Conservation (phyloP, 1,284 basidiomycete species). For the Inonotus obliquus region DNA sequence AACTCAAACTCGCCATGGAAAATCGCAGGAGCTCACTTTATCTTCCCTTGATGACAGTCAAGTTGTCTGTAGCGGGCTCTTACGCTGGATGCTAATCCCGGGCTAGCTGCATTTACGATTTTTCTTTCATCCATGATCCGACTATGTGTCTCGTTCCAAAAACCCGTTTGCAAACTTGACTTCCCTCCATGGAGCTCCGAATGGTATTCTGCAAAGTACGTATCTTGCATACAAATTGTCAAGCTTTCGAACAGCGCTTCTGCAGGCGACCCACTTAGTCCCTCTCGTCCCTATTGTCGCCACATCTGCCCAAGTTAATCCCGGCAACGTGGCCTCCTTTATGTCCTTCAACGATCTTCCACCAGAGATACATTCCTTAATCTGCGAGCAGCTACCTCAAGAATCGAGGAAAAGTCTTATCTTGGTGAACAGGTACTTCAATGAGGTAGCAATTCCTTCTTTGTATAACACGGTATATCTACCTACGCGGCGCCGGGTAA, state of each 20-base stretch:
- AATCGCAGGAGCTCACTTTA: too few relatives aligned
- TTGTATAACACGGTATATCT: constrained; percentile 15
- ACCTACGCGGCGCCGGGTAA: constrained; percentile 16
- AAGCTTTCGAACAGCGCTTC: background rate
- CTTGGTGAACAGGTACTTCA: constrained; percentile 13
- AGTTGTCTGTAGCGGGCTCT: too few relatives aligned
- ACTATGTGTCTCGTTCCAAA: too few relatives aligned
- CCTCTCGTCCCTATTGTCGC: background rate
- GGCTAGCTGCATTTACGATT: too few relatives aligned
- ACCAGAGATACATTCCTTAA: constrained; percentile 11
- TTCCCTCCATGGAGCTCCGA: constrained; percentile 9
- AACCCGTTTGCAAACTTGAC: background rate
- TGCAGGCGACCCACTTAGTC: background rate
- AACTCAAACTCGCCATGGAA: too few relatives aligned
- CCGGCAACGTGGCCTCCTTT: background rate
- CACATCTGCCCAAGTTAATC: background rate
- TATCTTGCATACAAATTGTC: background rate
- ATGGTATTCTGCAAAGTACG: constrained; percentile 2
- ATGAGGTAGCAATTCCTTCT: constrained; percentile 11
- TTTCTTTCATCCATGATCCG: too few relatives aligned
- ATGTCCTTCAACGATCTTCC: constrained; percentile 13
- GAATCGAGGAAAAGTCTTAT: constrained; percentile 6
- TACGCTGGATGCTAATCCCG: too few relatives aligned
- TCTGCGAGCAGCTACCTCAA: constrained; percentile 6
- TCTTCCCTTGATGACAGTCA: too few relatives aligned